A percentile compares a stretch with the other conserved stretches of the same genome.
These are phyloP conservation scores for Brassica nigra DNA, from an alignment of 345 rosid species.

Conservation along the genomic window DNA sequence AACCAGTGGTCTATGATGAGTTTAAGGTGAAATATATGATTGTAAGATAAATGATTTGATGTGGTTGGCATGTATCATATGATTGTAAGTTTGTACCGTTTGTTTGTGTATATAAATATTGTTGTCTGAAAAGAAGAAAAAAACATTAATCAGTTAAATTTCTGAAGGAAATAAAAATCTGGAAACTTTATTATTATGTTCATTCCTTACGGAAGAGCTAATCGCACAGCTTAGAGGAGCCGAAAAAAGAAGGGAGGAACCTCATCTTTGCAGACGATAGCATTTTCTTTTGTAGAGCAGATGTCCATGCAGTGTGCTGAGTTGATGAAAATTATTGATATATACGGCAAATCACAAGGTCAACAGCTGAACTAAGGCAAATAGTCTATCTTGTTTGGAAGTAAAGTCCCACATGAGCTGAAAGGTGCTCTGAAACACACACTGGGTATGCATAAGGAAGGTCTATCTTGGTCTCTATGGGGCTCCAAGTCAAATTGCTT, in stretches of 20 bases:
- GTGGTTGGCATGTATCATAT: conserved; percentile 32
- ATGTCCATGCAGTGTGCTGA: not conserved
- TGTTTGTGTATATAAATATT: conserved; percentile 4
- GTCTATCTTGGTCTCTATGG: no score
- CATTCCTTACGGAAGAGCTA: no score
- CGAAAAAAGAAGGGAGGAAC: not conserved
- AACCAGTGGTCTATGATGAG: conserved; percentile 87
- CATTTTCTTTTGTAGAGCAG: not conserved
- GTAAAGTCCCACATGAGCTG: not conserved
- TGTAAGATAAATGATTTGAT: conserved; percentile 21
- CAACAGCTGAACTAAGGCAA: not conserved
- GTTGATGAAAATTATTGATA: not conserved
- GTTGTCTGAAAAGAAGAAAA: not conserved
- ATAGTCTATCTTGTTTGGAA: not conserved
- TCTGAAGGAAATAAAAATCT: no score
- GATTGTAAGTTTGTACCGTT: conserved; percentile 25
- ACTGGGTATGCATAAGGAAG: not conserved
- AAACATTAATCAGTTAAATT: no score
- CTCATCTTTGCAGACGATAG: not conserved
- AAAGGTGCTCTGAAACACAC: not conserved
- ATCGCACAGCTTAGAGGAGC: no score
- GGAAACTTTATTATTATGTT: no score
- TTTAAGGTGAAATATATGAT: conserved; percentile 49
- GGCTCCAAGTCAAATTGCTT: no score
- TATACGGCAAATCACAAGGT: not conserved